phyloP scores from a whole-genome alignment of 495 filamentous ascomycete genomes.

The Beverwykella pulmonaria region DNA sequence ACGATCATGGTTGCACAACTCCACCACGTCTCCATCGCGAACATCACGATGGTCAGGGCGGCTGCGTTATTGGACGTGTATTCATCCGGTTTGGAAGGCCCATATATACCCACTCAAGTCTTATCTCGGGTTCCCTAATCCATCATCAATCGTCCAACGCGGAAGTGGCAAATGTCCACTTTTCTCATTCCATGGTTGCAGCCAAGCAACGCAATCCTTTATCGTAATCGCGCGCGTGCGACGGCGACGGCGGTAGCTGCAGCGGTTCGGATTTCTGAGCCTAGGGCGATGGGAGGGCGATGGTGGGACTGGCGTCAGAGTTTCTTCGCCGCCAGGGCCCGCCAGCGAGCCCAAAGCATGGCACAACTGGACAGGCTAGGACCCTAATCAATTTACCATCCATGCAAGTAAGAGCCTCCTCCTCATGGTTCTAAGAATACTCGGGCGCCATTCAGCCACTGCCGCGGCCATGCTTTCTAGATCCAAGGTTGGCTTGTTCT shows the following conservation, averaged over 20 bases:
- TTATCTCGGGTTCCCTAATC: conserved; percentile 32
- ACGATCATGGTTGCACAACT: not conserved
- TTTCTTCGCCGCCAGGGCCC: not conserved
- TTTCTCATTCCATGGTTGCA: conserved; percentile 6
- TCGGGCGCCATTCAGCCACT: conserved; percentile 6
- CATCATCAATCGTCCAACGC: not conserved
- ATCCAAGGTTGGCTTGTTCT: conserved; percentile 12
- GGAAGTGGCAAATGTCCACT: not conserved
- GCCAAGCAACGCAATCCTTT: not conserved
- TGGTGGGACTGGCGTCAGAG: too few relatives aligned
- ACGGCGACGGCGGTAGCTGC: too few relatives aligned
- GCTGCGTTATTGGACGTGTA: conserved; percentile 19
- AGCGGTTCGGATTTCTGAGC: too few relatives aligned
- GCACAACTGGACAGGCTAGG: not conserved
- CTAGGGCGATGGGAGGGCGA: too few relatives aligned
- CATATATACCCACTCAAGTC: conserved; percentile 29
- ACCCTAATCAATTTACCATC: not conserved
- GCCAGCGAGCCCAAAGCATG: not conserved
- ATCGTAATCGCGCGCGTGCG: not conserved
- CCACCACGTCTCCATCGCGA: not conserved
- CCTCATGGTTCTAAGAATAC: conserved; percentile 9
- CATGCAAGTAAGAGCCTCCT: not conserved
- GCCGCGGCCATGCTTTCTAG: conserved; percentile 9
- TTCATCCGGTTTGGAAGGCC: not conserved
- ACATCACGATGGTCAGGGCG: conserved; percentile 14